These are phyloP conservation scores for Candida corydali DNA, from an alignment of 805 yeast species.

Conservation along the genomic window DNA sequence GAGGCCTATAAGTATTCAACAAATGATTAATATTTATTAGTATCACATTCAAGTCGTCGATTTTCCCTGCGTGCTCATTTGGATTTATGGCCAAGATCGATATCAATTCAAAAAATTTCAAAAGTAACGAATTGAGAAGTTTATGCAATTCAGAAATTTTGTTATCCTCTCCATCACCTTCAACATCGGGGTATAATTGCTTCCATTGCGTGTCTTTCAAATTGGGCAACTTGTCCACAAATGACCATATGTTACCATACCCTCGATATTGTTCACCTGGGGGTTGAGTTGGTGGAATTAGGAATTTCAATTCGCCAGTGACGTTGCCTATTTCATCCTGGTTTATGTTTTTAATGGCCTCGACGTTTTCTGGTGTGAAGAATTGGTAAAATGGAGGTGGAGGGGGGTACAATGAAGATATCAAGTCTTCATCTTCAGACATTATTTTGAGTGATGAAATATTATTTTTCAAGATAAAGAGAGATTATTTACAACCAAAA, in stretches of 20 bases:
- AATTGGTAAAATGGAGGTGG: constrained; percentile 82
- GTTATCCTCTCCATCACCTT: constrained; percentile 15
- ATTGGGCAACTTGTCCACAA: constrained; percentile 70
- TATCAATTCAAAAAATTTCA: constrained; percentile 77
- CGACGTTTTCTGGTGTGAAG: constrained; percentile 63
- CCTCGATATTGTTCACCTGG: constrained; percentile 67
- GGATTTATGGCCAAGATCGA: constrained; percentile 79
- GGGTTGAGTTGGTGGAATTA: constrained; percentile 65
- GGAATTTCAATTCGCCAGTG: constrained; percentile 48
- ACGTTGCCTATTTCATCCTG: constrained; percentile 4
- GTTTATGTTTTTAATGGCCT: constrained; percentile 31
- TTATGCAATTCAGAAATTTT: constrained; percentile 74
- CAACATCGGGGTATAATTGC: constrained; percentile 53
- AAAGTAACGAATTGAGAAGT: constrained; percentile 69
- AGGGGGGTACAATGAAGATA: constrained; percentile 82
- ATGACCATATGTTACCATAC: constrained; percentile 89
- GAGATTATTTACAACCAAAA: too few species aligned
- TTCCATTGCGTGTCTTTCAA: constrained; percentile 72
- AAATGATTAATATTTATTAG: constrained; percentile 89
- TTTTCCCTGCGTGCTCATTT: constrained; percentile 49
- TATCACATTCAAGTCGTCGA: constrained; percentile 75
- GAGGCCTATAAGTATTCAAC: constrained; percentile 88
- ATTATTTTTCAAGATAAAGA: too few species aligned
- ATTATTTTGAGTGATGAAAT: too few species aligned
- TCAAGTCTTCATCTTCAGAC: constrained; percentile 25